A percentile compares a stretch with the other conserved stretches of the same genome.
These are phyloP conservation scores for Leccinum boreale DNA, from an alignment of 768 basidiomycete genomes.

Conservation along the genomic window DNA sequence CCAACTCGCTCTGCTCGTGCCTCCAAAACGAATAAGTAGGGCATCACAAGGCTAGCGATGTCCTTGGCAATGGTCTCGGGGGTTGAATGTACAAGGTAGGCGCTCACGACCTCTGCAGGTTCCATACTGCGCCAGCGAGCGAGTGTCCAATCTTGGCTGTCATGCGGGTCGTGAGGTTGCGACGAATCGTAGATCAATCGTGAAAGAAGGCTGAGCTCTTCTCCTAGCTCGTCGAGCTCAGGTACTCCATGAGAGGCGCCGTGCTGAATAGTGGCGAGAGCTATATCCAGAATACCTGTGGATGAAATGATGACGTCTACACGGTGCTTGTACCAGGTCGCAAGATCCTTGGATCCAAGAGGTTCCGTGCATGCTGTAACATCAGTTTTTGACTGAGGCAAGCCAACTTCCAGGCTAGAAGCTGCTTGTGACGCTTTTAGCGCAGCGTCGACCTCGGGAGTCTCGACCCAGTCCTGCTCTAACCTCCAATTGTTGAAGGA, in stretches of 20 bases:
- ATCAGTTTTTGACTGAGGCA: constrained; percentile 9
- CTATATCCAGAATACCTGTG: constrained; percentile 76
- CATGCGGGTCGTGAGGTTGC: constrained; percentile 37
- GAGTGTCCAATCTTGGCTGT: constrained; percentile 72
- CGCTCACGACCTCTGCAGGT: constrained; percentile 60
- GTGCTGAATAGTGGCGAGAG: constrained; percentile 79
- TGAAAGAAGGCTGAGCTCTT: constrained; percentile 86
- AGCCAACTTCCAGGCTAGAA: constrained; percentile 9
- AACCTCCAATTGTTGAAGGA: constrained; percentile 45
- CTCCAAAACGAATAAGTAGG: constrained; percentile 92
- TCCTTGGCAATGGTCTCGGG: constrained; percentile 62
- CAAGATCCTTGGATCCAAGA: constrained; percentile 38
- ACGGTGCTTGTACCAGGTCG: constrained; percentile 71
- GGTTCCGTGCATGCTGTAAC: constrained; percentile 5
- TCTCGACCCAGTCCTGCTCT: constrained; percentile 60
- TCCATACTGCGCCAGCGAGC: constrained; percentile 67
- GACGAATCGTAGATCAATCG: constrained; percentile 83
- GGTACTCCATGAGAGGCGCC: constrained; percentile 78
- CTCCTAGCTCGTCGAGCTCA: constrained; percentile 80
- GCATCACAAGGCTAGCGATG: constrained; percentile 76
- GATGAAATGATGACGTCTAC: constrained; percentile 58
- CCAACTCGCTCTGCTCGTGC: constrained; percentile 82
- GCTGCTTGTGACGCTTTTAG: constrained; percentile 31
- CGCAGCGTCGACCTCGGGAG: constrained; percentile 38
- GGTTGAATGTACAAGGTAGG: constrained; percentile 75